Evolutionary conservation across 176 grass and related monocot genomes (phyloP).

Genomic region (Oryza glaberrima): DNA sequence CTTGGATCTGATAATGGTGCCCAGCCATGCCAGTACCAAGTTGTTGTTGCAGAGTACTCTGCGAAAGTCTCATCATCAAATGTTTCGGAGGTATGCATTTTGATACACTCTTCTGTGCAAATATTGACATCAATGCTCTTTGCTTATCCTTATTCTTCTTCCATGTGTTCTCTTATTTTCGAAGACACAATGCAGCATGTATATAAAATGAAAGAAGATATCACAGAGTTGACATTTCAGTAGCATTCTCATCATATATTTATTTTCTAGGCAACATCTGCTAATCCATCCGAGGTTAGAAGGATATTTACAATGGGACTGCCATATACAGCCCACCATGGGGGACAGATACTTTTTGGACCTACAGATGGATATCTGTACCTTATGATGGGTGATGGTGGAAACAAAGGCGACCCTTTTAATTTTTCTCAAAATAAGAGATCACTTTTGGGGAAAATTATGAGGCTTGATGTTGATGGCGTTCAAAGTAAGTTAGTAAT

Average conservation of each 20-base stretch:
- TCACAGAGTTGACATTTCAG: neutral
- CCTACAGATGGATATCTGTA: conserved; percentile 74
- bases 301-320: conserved; percentile 78
- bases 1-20: conserved; percentile 62
- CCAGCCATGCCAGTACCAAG: conserved; percentile 79
- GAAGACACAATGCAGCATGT: neutral
- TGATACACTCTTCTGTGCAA: conserved; percentile 15
- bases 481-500: conserved; percentile 53
- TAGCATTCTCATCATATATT: neutral
- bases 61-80: conserved; percentile 64
- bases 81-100: conserved; percentile 60
- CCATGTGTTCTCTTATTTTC: neutral
- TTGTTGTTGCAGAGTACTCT: conserved; percentile 78
- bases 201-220: neutral
- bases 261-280: conserved; percentile 47
- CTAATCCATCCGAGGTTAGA: conserved; percentile 57
- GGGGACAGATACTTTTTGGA: conserved; percentile 76
- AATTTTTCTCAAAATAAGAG: conserved; percentile 79
- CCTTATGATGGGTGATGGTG: conserved; percentile 79
- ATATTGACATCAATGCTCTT: conserved; percentile 22
- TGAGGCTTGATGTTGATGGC: conserved; percentile 65
- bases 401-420: conserved; percentile 68
- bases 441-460: conserved; percentile 71
- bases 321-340: conserved; percentile 62
- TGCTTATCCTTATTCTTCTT: neutral